phyloP scores from a whole-genome alignment of 108 stramenopile genomes.

The Halocafeteria seosinensis region DNA sequence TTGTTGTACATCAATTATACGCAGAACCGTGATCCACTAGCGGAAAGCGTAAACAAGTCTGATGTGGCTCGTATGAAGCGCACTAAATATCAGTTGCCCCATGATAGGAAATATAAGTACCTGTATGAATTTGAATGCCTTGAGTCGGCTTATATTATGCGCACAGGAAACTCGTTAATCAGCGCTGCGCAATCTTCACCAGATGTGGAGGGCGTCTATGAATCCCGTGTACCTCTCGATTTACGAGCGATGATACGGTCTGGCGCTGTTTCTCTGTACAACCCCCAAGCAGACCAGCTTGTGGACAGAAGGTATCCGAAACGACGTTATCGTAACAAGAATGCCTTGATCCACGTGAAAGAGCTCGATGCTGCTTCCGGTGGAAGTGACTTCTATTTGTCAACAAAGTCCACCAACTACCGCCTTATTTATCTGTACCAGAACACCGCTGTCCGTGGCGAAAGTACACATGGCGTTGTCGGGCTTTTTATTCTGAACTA shows the following conservation, averaged over 20 bases:
- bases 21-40: background rate
- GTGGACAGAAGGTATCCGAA: background rate
- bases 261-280: slow-evolving; percentile 44
- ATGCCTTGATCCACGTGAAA: background rate
- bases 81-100: slow-evolving; percentile 66
- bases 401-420: slow-evolving; percentile 20
- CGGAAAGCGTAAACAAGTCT: background rate
- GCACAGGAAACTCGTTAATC: slow-evolving; percentile 27
- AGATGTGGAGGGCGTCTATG: slow-evolving; percentile 61
- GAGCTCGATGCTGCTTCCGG: background rate
- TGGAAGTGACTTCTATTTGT: background rate
- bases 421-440: too few species aligned
- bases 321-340: background rate
- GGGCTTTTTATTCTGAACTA: too few species aligned
- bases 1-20: slow-evolving; percentile 49
- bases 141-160: slow-evolving; percentile 39
- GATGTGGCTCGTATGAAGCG: background rate
- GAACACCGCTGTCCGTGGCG: too few species aligned
- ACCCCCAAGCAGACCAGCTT: background rate
- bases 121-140: slow-evolving; percentile 76
- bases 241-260: slow-evolving; percentile 53
- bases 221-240: slow-evolving; percentile 57
- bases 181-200: slow-evolving; percentile 19
- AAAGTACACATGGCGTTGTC: too few species aligned
- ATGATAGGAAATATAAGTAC: slow-evolving; percentile 26